A percentile compares a stretch with the other conserved stretches of the same genome.
phyloP scores from a whole-genome alignment of 192 early-diverging fungal species.

The Backusella circina region DNA sequence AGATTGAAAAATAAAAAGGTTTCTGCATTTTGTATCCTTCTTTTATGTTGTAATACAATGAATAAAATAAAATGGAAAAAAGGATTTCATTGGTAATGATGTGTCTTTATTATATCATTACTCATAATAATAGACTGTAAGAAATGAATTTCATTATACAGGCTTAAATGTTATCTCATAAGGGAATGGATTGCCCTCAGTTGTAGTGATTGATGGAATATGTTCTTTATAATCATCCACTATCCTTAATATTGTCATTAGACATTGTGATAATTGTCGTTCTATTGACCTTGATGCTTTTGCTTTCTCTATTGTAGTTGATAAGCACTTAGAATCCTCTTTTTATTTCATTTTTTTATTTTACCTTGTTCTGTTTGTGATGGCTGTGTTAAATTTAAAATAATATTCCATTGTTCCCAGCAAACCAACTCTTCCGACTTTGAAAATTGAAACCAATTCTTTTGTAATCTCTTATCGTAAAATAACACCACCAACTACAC shows the following conservation, averaged over 20 bases:
- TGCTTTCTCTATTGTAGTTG: constrained; percentile 44
- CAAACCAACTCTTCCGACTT: constrained; percentile 54
- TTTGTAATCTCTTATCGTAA: constrained; percentile 57
- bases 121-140: background rate
- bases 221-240: constrained; percentile 64
- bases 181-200: constrained; percentile 57
- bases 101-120: background rate
- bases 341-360: no score
- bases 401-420: constrained; percentile 63
- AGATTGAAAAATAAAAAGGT: constrained; percentile 5
- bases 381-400: constrained; percentile 42
- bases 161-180: constrained; percentile 43
- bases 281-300: constrained; percentile 42
- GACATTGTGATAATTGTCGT: constrained; percentile 40
- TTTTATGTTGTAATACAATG: background rate
- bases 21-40: background rate
- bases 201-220: constrained; percentile 60
- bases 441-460: constrained; percentile 52
- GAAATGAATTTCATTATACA: background rate
- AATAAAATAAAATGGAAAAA: background rate
- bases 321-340: no score
- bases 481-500: constrained; percentile 56
- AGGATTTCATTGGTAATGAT: background rate
- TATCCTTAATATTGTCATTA: constrained; percentile 49
- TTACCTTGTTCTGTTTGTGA: constrained; percentile 46